Evolutionary conservation across 1,284 basidiomycete species (phyloP).

Genomic region (Ceratobasidium papillatum): DNA sequence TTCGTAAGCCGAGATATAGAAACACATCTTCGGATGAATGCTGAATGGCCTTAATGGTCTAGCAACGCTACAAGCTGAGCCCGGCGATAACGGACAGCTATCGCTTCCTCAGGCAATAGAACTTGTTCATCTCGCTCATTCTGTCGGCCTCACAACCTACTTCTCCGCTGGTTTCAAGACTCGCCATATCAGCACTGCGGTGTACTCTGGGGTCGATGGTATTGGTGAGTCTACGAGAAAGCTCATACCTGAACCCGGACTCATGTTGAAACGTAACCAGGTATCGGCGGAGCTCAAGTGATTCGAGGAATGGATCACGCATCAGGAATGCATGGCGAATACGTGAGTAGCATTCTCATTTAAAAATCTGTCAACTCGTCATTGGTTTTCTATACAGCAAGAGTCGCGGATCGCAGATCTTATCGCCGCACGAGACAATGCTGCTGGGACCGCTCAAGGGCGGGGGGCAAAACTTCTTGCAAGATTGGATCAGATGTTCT

Average conservation of each 20-base stretch:
- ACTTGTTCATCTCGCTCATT: not conserved
- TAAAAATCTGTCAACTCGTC: not conserved
- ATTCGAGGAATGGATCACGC: not conserved
- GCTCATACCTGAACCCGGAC: no score
- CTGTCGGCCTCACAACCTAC: not conserved
- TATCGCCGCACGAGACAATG: not conserved
- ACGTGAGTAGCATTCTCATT: conserved; percentile 8
- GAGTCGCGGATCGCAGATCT: not conserved
- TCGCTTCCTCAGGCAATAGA: not conserved
- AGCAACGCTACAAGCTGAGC: not conserved
- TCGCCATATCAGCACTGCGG: not conserved
- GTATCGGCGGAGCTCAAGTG: conserved; percentile 18
- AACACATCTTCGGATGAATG: no score
- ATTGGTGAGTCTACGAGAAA: not conserved
- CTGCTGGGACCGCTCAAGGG: not conserved
- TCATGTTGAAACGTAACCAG: not conserved
- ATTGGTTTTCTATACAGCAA: not conserved
- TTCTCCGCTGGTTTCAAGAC: conserved; percentile 15
- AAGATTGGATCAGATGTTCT: conserved; percentile 16
- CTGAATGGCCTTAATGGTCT: no score
- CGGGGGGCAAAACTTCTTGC: not conserved
- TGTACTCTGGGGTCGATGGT: conserved; percentile 13
- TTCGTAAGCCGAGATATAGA: not conserved
- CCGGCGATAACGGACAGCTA: not conserved
- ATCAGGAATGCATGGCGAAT: conserved; percentile 13